These are phyloP conservation scores for Stemphylium vesicarium DNA, from an alignment of 2,329 filamentous ascomycete species.

Conservation along the genomic window DNA sequence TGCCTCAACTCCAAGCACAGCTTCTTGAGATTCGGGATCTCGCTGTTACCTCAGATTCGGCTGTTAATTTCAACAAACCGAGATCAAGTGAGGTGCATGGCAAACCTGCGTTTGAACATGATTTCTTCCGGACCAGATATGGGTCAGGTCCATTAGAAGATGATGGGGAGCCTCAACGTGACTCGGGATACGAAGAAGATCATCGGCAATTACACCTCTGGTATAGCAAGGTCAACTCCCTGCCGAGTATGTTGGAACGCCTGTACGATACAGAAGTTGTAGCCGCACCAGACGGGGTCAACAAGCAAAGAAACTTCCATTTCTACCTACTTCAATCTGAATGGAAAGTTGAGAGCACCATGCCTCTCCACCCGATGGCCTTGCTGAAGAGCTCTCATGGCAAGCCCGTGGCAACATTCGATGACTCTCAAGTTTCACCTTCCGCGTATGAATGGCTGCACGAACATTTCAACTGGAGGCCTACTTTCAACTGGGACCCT, in stretches of 20 bases:
- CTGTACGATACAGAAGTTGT: conserved; percentile 1
- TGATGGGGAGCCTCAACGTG: no score
- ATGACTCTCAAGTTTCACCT: no score
- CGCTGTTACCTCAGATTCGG: no score
- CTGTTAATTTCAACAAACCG: no score
- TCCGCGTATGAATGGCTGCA: conserved; percentile 29
- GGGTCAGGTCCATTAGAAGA: background rate
- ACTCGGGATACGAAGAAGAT: no score
- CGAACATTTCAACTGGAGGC: conserved; percentile 18
- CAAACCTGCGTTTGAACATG: no score
- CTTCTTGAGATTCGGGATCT: background rate
- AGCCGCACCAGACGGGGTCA: background rate
- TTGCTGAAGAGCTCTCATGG: conserved; percentile 17
- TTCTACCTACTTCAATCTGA: conserved; percentile 16
- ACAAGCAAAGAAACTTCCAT: background rate
- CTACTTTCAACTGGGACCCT: no score
- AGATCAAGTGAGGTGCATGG: no score
- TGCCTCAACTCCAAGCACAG: conserved; percentile 1
- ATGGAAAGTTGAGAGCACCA: conserved; percentile 15
- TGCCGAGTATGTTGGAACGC: conserved; percentile 14
- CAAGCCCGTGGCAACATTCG: no score
- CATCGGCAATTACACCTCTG: no score
- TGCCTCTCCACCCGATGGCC: conserved; percentile 28
- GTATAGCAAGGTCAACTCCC: background rate
- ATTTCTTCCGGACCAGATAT: no score